phyloP scores from a whole-genome alignment of 1,284 basidiomycete genomes.

The Acaromyces ingoldii region DNA sequence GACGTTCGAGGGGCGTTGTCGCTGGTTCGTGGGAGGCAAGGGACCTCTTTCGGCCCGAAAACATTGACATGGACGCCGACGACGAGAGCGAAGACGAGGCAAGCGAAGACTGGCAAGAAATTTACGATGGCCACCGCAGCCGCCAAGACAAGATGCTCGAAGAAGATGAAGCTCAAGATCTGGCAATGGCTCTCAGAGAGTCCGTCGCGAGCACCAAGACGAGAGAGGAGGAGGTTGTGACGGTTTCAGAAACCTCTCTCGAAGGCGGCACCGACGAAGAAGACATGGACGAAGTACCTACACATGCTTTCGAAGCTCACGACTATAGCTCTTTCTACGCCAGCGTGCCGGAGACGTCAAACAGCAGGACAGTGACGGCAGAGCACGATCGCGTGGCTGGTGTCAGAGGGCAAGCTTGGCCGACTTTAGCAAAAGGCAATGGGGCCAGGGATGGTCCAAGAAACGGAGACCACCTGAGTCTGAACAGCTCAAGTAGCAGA shows the following conservation, averaged over 20 bases:
- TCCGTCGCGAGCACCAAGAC: conserved; percentile 8
- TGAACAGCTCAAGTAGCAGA: too few relatives aligned
- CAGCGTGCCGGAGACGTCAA: background rate
- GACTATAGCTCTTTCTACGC: conserved; percentile 2
- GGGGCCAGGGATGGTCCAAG: too few relatives aligned
- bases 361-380: too few relatives aligned
- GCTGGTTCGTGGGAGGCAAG: background rate
- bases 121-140: background rate
- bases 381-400: too few relatives aligned
- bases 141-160: background rate
- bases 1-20: background rate
- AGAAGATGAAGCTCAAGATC: background rate
- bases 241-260: too few relatives aligned
- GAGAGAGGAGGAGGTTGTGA: conserved; percentile 29
- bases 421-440: too few relatives aligned
- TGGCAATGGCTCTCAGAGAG: background rate
- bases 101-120: conserved; percentile 17
- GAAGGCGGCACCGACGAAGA: conserved; percentile 2
- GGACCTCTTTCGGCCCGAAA: conserved; percentile 3
- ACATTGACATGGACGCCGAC: conserved; percentile 18
- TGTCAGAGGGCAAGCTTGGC: too few relatives aligned
- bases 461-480: too few relatives aligned
- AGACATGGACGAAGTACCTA: conserved; percentile 1
- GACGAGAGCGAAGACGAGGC: conserved; percentile 13
- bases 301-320: background rate